phyloP scores from a whole-genome alignment of 176 grass and related monocot species.

The Carex parvula region DNA sequence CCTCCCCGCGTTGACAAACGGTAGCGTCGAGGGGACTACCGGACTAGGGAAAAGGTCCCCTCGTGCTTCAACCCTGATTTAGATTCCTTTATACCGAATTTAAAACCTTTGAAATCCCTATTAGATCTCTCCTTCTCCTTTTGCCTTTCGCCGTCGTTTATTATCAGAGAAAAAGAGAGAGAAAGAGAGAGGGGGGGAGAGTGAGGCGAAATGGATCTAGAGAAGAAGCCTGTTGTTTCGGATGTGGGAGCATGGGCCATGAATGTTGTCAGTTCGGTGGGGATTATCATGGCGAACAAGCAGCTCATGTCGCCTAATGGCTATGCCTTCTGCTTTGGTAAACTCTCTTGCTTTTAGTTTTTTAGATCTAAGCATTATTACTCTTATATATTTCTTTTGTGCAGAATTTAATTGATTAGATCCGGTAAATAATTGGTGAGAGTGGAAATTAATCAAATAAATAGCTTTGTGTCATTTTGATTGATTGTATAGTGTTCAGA shows the following conservation, averaged over 20 bases:
- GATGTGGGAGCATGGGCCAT: conserved; percentile 46
- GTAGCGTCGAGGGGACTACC: background rate
- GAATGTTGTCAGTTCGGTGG: conserved; percentile 51
- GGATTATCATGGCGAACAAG: conserved; percentile 56
- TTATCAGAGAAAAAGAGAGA: background rate
- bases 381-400: background rate
- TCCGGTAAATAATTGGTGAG: background rate
- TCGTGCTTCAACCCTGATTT: background rate
- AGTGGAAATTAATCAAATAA: background rate
- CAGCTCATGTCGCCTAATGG: conserved; percentile 42
- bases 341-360: background rate
- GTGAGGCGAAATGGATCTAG: conserved; percentile 18
- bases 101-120: background rate
- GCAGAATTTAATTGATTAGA: background rate
- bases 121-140: conserved; percentile 11
- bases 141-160: background rate
- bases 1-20: background rate
- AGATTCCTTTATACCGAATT: background rate
- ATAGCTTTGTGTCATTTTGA: background rate
- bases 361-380: background rate
- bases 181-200: background rate
- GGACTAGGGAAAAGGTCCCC: background rate
- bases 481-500: background rate
- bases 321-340: conserved; percentile 49
- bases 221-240: conserved; percentile 31